A percentile compares a stretch with the other conserved stretches of the same genome.
These are phyloP conservation scores for Russula virescens DNA, from an alignment of 768 basidiomycete species.

Conservation along the genomic window DNA sequence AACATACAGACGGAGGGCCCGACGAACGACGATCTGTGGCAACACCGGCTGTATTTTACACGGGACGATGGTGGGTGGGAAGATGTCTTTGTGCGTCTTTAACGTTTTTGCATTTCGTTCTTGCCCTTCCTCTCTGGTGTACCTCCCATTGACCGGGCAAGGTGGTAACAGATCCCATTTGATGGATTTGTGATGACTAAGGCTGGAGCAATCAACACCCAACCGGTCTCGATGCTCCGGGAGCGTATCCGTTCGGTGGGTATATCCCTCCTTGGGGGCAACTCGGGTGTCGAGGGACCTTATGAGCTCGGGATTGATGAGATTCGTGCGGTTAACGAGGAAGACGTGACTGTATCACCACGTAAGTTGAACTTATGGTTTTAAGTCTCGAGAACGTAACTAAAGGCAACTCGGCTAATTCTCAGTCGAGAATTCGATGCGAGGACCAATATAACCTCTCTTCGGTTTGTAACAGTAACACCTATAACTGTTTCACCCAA, in stretches of 20 bases:
- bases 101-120: no score
- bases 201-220: constrained; percentile 59
- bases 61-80: constrained; percentile 68
- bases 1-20: constrained; percentile 89
- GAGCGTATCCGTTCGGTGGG: constrained; percentile 77
- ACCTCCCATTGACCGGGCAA: neutral
- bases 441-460: constrained; percentile 10
- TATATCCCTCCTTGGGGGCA: constrained; percentile 82
- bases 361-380: constrained; percentile 25
- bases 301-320: constrained; percentile 83
- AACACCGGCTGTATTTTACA: constrained; percentile 82
- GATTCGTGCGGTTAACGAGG: constrained; percentile 76
- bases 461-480: neutral
- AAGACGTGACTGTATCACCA: constrained; percentile 41
- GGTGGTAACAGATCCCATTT: constrained; percentile 65
- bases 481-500: neutral
- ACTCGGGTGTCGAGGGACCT: constrained; percentile 62
- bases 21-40: constrained; percentile 84
- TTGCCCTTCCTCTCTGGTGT: constrained; percentile 4
- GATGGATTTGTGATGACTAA: constrained; percentile 69
- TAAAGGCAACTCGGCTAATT: neutral
- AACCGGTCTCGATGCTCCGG: constrained; percentile 69
- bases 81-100: constrained; percentile 61
- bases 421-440: constrained; percentile 9
- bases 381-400: neutral